These are phyloP conservation scores for Raddia guianensis DNA, from an alignment of 176 grass and related monocot species.

Conservation along the genomic window DNA sequence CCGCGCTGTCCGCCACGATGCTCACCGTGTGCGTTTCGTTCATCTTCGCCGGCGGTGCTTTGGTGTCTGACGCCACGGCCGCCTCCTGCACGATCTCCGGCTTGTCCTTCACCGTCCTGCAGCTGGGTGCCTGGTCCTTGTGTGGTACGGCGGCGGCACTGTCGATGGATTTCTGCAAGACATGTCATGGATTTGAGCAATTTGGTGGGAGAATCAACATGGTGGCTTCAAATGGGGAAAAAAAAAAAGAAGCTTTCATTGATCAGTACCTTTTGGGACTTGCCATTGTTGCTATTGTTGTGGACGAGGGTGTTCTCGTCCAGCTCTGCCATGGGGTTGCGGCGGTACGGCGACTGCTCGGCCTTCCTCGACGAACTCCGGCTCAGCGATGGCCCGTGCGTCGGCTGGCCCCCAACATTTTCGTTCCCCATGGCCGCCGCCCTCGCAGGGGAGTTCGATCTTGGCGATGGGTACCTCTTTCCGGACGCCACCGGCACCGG, in stretches of 20 bases:
- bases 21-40: constrained; percentile 54
- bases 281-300: constrained; percentile 31
- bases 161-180: constrained; percentile 41
- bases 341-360: constrained; percentile 64
- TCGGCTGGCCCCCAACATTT: constrained; percentile 35
- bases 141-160: constrained; percentile 24
- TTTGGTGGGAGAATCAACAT: background rate
- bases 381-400: constrained; percentile 67
- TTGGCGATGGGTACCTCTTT: constrained; percentile 72
- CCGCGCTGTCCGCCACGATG: constrained; percentile 53
- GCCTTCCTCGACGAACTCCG: constrained; percentile 83
- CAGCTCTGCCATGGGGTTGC: constrained; percentile 85
- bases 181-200: background rate
- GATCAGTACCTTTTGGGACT: constrained; percentile 59
- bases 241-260: background rate
- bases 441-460: constrained; percentile 69
- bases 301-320: constrained; percentile 57
- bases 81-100: constrained; percentile 27
- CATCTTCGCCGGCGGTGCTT: constrained; percentile 36
- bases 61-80: constrained; percentile 34
- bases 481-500: constrained; percentile 39
- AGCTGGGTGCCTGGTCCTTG: constrained; percentile 21
- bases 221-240: background rate
- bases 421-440: constrained; percentile 47
- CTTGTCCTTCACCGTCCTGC: constrained; percentile 13